Base-by-base conservation (phyloP, 441 rosid species). In the Rhodomyrtus psidioides region DNA sequence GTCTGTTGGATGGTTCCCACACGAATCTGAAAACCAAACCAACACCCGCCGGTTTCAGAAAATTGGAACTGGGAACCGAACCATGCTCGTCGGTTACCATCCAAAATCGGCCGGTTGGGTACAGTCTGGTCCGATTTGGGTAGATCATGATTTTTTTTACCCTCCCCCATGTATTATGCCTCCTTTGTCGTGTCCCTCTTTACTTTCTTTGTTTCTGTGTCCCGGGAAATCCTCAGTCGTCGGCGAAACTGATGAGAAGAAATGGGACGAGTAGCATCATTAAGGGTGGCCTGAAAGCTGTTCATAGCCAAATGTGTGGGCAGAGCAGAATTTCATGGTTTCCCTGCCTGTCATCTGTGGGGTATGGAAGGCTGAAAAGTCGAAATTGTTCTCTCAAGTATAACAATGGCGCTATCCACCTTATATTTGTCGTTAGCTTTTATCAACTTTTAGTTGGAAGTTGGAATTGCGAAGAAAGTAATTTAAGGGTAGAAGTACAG, bases 401-500 rank as follows among this genome's bases (percentile, higher is more conserved):
- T 4, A 30, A 62, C 75, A 1, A 7, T 62, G 19, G 30, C 12
- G 44, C 24, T 62, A 9, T 62, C 2, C 2, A 9, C 39, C 44
- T 24, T 9, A 30, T 30, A 12, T 65, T 34, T 19, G 46, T 34
- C 76, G 21, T 2, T 9, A 34, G 76, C 76, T 65, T 34, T 16
- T 65, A 4, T 65, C 14, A 17, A 30, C 76, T 17, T 34, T 19
- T 65, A 34, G 46, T 0, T 34, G 76, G 76, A 5, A 44, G n/a
- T n/a, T n/a, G n/a, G n/a, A n/a, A n/a, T 15, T 1, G 21, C 0
- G 15, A 28, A 0, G 46, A 65, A 34, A 34, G 0, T 2, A 34
- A 10, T n/a, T n/a, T n/a, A n/a, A n/a, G n/a, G n/a, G n/a, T n/a
- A n/a, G n/a, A n/a, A n/a, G n/a, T n/a, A n/a, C n/a, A n/a, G n/a